Conservation (phyloP, 192 early-diverging fungal species). For the Umbelopsis sp. region DNA sequence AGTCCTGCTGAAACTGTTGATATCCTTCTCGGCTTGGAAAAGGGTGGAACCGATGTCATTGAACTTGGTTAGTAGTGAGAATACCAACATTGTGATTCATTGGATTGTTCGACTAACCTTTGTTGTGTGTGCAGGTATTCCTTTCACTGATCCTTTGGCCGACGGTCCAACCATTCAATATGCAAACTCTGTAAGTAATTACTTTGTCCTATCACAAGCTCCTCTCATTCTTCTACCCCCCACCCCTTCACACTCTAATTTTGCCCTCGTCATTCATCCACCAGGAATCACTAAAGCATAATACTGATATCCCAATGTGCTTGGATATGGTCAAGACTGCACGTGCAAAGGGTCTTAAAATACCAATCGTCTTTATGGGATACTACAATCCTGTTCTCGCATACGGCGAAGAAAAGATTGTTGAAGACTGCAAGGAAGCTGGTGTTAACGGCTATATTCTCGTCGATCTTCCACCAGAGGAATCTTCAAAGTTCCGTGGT, state of each 20-base stretch:
- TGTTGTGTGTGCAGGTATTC: conserved; percentile 62
- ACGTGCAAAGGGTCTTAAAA: conserved; percentile 76
- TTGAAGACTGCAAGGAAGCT: conserved; percentile 79
- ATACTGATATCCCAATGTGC: conserved; percentile 80
- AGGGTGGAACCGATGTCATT: conserved; percentile 92
- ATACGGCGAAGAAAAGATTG: conserved; percentile 89
- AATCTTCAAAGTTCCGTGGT: conserved; percentile 83
- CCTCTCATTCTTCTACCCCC: conserved; percentile 1
- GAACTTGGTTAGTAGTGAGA: conserved; percentile 73
- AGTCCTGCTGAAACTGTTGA: conserved; percentile 78
- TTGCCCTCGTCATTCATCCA: conserved; percentile 9
- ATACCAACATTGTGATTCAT: background rate
- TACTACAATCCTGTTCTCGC: conserved; percentile 98
- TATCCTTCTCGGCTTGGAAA: conserved; percentile 83
- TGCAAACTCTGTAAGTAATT: conserved; percentile 66
- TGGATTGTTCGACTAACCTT: background rate
- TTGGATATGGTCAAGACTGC: conserved; percentile 81
- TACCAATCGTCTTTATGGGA: conserved; percentile 97
- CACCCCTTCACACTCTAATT: background rate
- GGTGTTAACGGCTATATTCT: conserved; percentile 96
- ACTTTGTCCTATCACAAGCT: too few relatives aligned
- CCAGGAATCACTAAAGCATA: conserved; percentile 77
- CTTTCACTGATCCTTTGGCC: conserved; percentile 97
- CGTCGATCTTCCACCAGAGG: conserved; percentile 97
- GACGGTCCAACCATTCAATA: conserved; percentile 98